phyloP scores from a whole-genome alignment of 176 grass and related monocot species.

The Cymbopogon citratus region DNA sequence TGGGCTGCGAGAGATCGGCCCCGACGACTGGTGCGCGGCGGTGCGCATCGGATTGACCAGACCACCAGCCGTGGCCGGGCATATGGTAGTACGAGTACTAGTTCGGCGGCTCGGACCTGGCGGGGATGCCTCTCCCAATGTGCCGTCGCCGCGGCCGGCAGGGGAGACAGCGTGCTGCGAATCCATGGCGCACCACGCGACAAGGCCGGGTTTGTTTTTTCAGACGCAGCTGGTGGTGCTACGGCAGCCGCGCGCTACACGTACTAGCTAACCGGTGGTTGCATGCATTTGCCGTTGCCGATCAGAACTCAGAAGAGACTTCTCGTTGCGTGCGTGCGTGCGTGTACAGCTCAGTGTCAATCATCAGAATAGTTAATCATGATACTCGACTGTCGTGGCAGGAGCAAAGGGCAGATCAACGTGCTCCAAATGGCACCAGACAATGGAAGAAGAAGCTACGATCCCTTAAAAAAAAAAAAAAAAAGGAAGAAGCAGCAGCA shows the following conservation, averaged over 20 bases:
- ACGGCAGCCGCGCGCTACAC: neutral
- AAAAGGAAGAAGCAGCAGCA: too few relatives aligned
- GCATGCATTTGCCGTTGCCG: neutral
- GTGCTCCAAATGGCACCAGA: neutral
- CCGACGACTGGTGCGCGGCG: too few relatives aligned
- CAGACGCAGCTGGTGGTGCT: neutral
- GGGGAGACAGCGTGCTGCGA: constrained; percentile 15
- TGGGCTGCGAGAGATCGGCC: too few relatives aligned
- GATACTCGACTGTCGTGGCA: neutral
- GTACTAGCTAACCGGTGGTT: neutral
- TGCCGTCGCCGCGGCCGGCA: constrained; percentile 30
- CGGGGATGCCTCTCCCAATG: neutral
- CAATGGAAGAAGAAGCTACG: neutral
- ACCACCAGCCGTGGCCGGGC: neutral
- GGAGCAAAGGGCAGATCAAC: neutral
- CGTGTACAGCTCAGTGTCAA: constrained; percentile 9
- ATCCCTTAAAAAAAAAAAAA: too few relatives aligned
- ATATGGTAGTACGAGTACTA: too few relatives aligned
- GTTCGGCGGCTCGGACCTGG: neutral
- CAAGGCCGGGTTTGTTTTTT: neutral
- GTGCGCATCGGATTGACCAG: neutral
- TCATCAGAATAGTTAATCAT: neutral
- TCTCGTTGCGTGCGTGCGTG: neutral
- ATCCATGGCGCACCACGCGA: constrained; percentile 9
- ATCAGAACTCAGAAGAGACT: neutral